phyloP scores from a whole-genome alignment of 2,329 filamentous ascomycete species.

The Colletotrichum orbiculare region DNA sequence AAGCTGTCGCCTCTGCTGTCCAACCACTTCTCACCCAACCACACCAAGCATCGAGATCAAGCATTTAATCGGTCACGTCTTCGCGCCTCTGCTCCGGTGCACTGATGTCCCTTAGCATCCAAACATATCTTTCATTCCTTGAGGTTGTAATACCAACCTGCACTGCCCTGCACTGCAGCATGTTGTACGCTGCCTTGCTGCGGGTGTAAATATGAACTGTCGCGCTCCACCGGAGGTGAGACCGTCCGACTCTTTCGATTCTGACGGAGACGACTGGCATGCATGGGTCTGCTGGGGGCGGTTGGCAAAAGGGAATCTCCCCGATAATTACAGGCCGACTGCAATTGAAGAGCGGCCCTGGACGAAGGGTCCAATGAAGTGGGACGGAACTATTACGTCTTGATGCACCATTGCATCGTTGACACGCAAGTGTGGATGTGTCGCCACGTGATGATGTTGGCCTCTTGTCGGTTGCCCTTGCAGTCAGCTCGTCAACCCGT shows the following conservation, averaged over 20 bases:
- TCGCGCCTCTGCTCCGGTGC: slow-evolving; percentile 10
- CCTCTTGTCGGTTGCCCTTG: too few species aligned
- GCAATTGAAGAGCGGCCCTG: slow-evolving; percentile 23
- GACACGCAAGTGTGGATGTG: slow-evolving; percentile 30
- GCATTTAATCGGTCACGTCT: background rate
- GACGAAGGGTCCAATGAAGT: slow-evolving; percentile 31
- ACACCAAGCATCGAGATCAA: slow-evolving; percentile 18
- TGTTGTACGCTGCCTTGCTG: too few species aligned
- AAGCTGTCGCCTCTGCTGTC: slow-evolving; percentile 11
- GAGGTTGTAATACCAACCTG: background rate
- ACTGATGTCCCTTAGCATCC: too few species aligned
- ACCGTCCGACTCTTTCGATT: slow-evolving; percentile 7
- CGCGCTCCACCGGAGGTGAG: background rate
- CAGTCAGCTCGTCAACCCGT: too few species aligned
- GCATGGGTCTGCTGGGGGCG: background rate
- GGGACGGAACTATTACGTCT: slow-evolving; percentile 18
- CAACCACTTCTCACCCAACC: slow-evolving; percentile 5
- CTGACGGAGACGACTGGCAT: background rate
- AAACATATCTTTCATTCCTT: too few species aligned
- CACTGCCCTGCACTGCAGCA: too few species aligned
- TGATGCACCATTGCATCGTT: slow-evolving; percentile 36
- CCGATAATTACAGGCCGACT: background rate
- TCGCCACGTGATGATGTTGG: slow-evolving; percentile 4
- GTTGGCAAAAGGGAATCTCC: background rate
- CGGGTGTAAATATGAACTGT: too few species aligned